Base-by-base conservation (phyloP, 139 green algal species). In the Chlamydomonas incerta region DNA sequence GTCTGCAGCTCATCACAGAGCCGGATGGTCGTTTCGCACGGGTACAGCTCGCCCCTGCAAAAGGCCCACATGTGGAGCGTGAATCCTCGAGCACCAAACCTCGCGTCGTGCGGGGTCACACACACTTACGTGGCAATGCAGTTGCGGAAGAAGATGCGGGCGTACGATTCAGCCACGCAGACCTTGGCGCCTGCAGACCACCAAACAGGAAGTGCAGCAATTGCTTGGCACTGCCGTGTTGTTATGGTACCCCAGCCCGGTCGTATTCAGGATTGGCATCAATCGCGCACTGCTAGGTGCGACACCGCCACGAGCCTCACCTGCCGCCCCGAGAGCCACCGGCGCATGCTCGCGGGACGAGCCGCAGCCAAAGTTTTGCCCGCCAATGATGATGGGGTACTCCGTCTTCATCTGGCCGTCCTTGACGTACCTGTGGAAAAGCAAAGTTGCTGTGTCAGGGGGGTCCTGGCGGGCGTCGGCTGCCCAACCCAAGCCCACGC, bases 71-170 rank as follows among this genome's bases (percentile, higher is more conserved):
- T n/a, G n/a, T n/a, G n/a, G n/a, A n/a, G n/a, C n/a, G n/a, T n/a
- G n/a, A n/a, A n/a, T n/a, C n/a, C n/a, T n/a, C n/a, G n/a, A n/a
- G n/a, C n/a, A n/a, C n/a, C n/a, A n/a, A n/a, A n/a, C n/a, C n/a
- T n/a, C n/a, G n/a, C n/a, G n/a, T n/a, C n/a, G n/a, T n/a, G n/a
- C n/a, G n/a, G n/a, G n/a, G n/a, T n/a, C n/a, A n/a, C 62, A 18
- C n/a, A 26, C 41, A 26, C 70, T 93, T 70, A 97, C 91, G 96
- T 99, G 71, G 96, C 91, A 24, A 99, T 98, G 91, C 96, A 98
- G 90, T 99, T 99, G 50, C 96, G 89, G 93, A 99, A 99, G 91
- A 98, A 99, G 88, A 99, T 99, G 77, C 96, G 95, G 0, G 96
- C 96, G 89, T 98, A 99, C 6, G 94, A 97, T 90, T 99, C 87